phyloP scores from a whole-genome alignment of 1,284 basidiomycete species.

The Ganoderma multipileum region DNA sequence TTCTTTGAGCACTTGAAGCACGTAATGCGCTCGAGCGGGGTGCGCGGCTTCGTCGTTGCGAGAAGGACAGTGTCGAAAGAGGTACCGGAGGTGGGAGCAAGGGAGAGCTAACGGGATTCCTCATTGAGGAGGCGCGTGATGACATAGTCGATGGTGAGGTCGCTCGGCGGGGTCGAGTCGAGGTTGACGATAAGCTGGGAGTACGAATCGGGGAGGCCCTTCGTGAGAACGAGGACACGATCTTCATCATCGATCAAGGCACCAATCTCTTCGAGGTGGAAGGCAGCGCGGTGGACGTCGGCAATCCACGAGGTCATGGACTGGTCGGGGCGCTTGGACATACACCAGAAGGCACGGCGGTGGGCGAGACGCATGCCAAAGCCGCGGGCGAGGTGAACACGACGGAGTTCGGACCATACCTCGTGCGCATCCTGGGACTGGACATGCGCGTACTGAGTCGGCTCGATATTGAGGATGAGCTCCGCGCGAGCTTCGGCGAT shows the following conservation, averaged over 20 bases:
- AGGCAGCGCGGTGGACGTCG: slow-evolving; percentile 33
- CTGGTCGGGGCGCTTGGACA: slow-evolving; percentile 34
- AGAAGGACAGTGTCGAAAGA: neutral
- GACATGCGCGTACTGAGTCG: slow-evolving; percentile 43
- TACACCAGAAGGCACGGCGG: slow-evolving; percentile 30
- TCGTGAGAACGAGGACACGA: slow-evolving; percentile 42
- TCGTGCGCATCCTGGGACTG: slow-evolving; percentile 31
- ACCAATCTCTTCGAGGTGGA: slow-evolving; percentile 26
- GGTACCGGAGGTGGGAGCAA: neutral
- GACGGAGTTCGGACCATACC: slow-evolving; percentile 40
- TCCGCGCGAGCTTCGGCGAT: slow-evolving; percentile 38
- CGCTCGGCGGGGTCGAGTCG: too few species aligned
- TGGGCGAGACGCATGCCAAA: slow-evolving; percentile 40
- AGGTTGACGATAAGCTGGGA: slow-evolving; percentile 40
- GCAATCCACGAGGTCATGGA: too few species aligned
- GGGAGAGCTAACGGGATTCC: too few species aligned
- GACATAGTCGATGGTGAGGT: too few species aligned
- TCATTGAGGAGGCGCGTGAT: too few species aligned
- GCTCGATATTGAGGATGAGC: slow-evolving; percentile 41
- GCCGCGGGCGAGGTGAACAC: slow-evolving; percentile 40
- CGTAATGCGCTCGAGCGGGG: neutral
- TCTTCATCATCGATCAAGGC: slow-evolving; percentile 40
- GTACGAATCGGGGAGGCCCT: slow-evolving; percentile 40
- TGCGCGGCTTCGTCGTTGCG: neutral
- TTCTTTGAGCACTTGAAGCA: slow-evolving; percentile 1